Evolutionary conservation across 2,329 filamentous ascomycete genomes (phyloP).

Genomic region (Pseudocercospora macadamiae): DNA sequence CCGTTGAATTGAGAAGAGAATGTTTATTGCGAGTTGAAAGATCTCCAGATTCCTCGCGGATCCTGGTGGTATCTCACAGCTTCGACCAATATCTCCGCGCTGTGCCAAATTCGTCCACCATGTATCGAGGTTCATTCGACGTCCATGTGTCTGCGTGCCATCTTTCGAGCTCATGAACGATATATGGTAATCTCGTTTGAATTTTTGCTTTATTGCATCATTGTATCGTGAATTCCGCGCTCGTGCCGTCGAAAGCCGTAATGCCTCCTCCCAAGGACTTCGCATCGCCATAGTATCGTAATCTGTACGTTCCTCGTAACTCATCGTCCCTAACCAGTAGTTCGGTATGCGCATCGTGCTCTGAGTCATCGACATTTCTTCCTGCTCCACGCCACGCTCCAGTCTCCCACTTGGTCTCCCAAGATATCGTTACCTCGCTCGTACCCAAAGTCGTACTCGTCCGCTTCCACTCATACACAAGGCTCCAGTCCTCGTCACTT

Average conservation of each 20-base stretch:
- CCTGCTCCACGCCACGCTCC: slow-evolving; percentile 39
- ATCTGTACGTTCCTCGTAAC: slow-evolving; percentile 67
- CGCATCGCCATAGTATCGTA: slow-evolving; percentile 82
- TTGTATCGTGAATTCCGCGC: slow-evolving; percentile 55
- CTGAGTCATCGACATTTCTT: background rate
- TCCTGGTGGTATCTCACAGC: too few species aligned
- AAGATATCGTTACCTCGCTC: slow-evolving; percentile 77
- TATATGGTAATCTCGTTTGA: too few species aligned
- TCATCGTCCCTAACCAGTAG: slow-evolving; percentile 35
- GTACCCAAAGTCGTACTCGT: slow-evolving; percentile 70
- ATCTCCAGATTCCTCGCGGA: too few species aligned
- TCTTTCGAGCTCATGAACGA: too few species aligned
- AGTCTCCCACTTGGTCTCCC: slow-evolving; percentile 69
- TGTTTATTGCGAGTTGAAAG: too few species aligned
- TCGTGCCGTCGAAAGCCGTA: slow-evolving; percentile 69
- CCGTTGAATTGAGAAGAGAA: too few species aligned
- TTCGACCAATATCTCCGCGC: too few species aligned
- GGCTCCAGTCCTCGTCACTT: slow-evolving; percentile 79
- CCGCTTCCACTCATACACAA: slow-evolving; percentile 79
- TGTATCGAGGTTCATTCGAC: too few species aligned
- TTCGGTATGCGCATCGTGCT: slow-evolving; percentile 24
- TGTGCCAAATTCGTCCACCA: too few species aligned
- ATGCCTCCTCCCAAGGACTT: slow-evolving; percentile 69
- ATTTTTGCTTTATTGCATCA: slow-evolving; percentile 14
- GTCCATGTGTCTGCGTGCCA: too few species aligned